Evolutionary conservation across 305 asterid species (phyloP).

Genomic region (Plantago coronopus): DNA sequence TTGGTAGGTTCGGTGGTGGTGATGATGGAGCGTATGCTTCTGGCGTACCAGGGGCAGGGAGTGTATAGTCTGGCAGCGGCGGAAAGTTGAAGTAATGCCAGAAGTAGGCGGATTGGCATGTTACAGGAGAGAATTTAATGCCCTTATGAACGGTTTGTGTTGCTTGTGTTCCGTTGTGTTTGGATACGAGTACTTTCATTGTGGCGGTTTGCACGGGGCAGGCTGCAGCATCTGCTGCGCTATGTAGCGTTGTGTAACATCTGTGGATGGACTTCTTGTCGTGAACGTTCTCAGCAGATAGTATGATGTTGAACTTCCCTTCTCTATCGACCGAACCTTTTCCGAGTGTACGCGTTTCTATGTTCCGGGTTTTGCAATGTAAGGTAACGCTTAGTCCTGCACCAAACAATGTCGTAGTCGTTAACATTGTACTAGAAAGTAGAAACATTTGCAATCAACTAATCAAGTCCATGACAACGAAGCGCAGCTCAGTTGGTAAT

Average conservation of each 20-base stretch:
- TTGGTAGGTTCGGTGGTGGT: conserved; percentile 15
- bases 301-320: conserved; percentile 38
- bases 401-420: conserved; percentile 10
- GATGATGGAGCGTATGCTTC: conserved; percentile 15
- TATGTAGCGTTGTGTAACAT: conserved; percentile 48
- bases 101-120: conserved; percentile 50
- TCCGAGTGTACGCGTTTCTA: conserved; percentile 28
- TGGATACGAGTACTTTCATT: conserved; percentile 24
- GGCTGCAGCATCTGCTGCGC: conserved; percentile 29
- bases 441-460: not conserved
- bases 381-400: conserved; percentile 32
- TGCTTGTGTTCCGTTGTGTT: conserved; percentile 14
- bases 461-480: too few species aligned
- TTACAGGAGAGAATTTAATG: conserved; percentile 35
- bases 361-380: conserved; percentile 28
- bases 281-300: conserved; percentile 30
- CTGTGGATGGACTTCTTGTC: conserved; percentile 23
- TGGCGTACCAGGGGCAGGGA: conserved; percentile 25
- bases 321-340: conserved; percentile 28
- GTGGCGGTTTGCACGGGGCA: conserved; percentile 45
- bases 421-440: too few species aligned
- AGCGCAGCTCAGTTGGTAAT: too few species aligned
- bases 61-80: conserved; percentile 22
- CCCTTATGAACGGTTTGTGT: conserved; percentile 14
- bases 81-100: conserved; percentile 36